Base-by-base conservation (phyloP, 1,139 yeast genomes). In the Debaryomycetaceae sp. region DNA sequence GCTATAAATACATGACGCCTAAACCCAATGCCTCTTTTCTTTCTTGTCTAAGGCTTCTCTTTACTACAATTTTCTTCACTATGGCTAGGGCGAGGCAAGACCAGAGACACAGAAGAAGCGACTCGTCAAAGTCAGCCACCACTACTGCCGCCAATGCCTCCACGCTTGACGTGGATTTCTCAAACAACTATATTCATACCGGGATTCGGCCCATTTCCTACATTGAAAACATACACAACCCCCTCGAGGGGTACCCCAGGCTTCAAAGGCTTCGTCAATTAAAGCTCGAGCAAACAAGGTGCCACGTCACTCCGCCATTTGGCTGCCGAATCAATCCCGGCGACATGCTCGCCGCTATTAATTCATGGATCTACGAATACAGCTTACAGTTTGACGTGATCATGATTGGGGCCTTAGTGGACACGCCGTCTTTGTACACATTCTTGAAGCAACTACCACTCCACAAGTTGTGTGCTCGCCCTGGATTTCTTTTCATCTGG, bases 401-500 rank as follows among this genome's bases (percentile, higher is more conserved):
- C 8, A 83, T 89, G 94, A 75, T 89, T 31, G 95, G 95, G 1
- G 93, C 94, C 1, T 62, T 91, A 36, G 71, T 81, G 2, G 88
- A 82, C 39, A 78, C 78, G 43, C 88, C 81, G 39, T 67, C 80
- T 37, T 65, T 79, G 14, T 66, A 75, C 27, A 81, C 83, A 1
- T 46, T 78, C 3, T 59, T 88, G 20, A 56, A 71, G 4, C 70
- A 70, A 42, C 56, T 89, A 34, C 95, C 96, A 0, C 63, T 89
- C 11, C 79, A 78, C 40, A 75, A 66, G 45, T 58, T 89, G 23
- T 78, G 94, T 36, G 73, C 95, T 1, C 80, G 81, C 39, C 96
- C 96, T 0, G 94, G 96, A 2, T 79, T 86, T 39, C 55, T 86
- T 24, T 85, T 83, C 46, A 70, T 89, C 32, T 89, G 96, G 96